These are phyloP conservation scores for Flaveria robusta DNA, from an alignment of 129 eudicot species.

Conservation along the genomic window DNA sequence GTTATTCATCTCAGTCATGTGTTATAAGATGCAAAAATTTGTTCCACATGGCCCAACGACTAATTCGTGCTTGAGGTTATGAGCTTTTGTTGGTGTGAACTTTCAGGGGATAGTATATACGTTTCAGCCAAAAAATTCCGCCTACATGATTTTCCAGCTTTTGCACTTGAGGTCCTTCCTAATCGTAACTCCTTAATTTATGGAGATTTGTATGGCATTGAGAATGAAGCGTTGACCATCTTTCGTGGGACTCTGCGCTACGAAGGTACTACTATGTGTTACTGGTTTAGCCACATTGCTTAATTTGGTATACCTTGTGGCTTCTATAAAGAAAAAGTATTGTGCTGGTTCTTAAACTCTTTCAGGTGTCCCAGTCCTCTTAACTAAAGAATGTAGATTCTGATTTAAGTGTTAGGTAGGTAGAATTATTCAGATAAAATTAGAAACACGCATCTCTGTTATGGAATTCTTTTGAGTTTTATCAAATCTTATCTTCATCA, in stretches of 20 bases:
- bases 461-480: background rate
- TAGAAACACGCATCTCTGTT: background rate
- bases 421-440: background rate
- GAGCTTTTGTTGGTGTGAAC: conserved; percentile 22
- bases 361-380: background rate
- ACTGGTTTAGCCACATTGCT: conserved; percentile 6
- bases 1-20: background rate
- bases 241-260: conserved; percentile 97
- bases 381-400: conserved; percentile 10
- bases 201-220: conserved; percentile 81
- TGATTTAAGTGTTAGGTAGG: background rate
- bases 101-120: conserved; percentile 80
- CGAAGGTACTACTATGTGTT: conserved; percentile 59
- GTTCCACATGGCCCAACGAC: background rate
- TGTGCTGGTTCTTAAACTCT: background rate
- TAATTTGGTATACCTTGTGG: conserved; percentile 16
- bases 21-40: background rate
- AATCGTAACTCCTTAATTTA: conserved; percentile 84
- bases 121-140: conserved; percentile 75
- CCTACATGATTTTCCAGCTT: conserved; percentile 91
- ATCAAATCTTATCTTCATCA: background rate
- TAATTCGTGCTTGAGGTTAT: conserved; percentile 2
- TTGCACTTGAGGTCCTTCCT: conserved; percentile 92
- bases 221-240: conserved; percentile 79
- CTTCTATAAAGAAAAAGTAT: background rate